Percentiles rank a stretch among this genome's conserved stretches.
Conservation (phyloP, 768 basidiomycete genomes). For the Fomitopsis pulvina region DNA sequence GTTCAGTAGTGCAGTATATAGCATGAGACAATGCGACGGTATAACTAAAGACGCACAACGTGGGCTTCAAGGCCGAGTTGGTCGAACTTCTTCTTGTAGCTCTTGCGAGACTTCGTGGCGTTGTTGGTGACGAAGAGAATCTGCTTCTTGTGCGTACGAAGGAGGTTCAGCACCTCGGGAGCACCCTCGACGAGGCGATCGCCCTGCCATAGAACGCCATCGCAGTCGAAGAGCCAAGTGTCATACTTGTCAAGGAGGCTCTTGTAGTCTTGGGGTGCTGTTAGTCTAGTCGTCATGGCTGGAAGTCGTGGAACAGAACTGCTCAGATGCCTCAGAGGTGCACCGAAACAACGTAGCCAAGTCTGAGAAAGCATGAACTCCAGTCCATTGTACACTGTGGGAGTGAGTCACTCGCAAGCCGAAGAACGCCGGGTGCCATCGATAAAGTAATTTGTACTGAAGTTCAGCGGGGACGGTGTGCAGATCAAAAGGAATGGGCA, state of each 20-base stretch:
- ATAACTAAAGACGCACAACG: slow-evolving; percentile 51
- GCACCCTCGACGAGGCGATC: slow-evolving; percentile 75
- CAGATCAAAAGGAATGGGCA: background rate
- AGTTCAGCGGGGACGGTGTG: background rate
- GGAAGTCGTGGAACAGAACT: too few species aligned
- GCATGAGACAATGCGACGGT: background rate
- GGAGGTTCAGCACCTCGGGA: slow-evolving; percentile 61
- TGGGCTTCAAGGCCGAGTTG: slow-evolving; percentile 77
- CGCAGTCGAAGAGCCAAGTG: slow-evolving; percentile 95
- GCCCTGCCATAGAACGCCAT: slow-evolving; percentile 92
- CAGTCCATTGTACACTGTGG: too few species aligned
- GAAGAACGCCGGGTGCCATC: background rate
- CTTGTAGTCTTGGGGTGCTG: slow-evolving; percentile 25
- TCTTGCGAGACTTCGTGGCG: slow-evolving; percentile 84
- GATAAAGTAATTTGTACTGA: too few species aligned
- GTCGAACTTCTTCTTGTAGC: slow-evolving; percentile 90
- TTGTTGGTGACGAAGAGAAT: slow-evolving; percentile 97
- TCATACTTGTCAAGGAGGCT: slow-evolving; percentile 58
- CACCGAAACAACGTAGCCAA: background rate
- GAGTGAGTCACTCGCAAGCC: background rate
- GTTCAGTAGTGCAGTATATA: background rate
- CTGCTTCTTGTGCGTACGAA: slow-evolving; percentile 72
- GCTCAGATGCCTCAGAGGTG: background rate
- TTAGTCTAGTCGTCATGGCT: slow-evolving; percentile 19
- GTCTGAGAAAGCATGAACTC: background rate